Conservation (phyloP, 371 early-diverging fungal genomes). For the Mortierella sp. region DNA sequence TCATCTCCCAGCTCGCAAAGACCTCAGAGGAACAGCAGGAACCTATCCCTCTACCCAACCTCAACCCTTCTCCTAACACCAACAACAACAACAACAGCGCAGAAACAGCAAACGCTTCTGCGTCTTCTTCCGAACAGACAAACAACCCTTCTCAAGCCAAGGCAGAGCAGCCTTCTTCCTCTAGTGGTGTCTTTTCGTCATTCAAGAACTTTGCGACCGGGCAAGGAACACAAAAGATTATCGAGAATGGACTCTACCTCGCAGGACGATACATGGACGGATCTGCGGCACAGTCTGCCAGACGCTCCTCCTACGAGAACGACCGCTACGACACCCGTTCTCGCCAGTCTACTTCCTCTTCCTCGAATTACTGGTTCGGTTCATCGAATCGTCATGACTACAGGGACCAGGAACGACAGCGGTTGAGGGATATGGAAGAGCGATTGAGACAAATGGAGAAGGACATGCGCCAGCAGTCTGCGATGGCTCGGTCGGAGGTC, state of each 20-base stretch:
- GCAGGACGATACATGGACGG: constrained; percentile 47
- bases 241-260: constrained; percentile 43
- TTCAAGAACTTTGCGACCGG: constrained; percentile 29
- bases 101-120: constrained; percentile 38
- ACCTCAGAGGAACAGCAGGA: constrained; percentile 38
- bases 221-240: constrained; percentile 11
- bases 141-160: neutral
- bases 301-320: neutral
- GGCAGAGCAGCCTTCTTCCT: neutral
- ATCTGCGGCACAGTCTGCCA: constrained; percentile 9
- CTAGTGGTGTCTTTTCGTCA: constrained; percentile 32
- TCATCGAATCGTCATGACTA: constrained; percentile 1
- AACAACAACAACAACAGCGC: neutral
- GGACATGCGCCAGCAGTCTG: constrained; percentile 35
- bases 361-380: constrained; percentile 22
- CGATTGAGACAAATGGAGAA: constrained; percentile 33
- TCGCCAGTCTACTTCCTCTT: constrained; percentile 14
- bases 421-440: constrained; percentile 37
- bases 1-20: constrained; percentile 63
- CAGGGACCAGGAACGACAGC: constrained; percentile 35
- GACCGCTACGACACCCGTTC: constrained; percentile 2
- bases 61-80: neutral
- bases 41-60: constrained; percentile 27
- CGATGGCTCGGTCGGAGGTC: constrained; percentile 33
- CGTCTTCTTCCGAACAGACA: constrained; percentile 1